Base-by-base conservation (phyloP, 257 asterid genomes). In the Nicotiana paniculata region DNA sequence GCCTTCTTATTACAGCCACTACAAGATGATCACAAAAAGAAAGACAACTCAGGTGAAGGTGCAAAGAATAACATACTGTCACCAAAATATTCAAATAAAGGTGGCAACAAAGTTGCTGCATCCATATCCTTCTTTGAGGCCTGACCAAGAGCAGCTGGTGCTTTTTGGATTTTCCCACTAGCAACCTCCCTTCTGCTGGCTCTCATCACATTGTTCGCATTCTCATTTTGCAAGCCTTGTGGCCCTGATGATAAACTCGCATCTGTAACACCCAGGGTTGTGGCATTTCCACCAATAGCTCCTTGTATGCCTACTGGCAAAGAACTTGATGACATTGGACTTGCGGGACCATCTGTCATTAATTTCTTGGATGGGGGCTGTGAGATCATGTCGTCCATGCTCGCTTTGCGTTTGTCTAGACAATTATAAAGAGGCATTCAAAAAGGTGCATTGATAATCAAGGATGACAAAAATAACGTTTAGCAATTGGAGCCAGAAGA, bases 351-450 rank as follows among this genome's bases (percentile, higher is more conserved):
- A 12, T 91, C 97, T 1, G 93, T 90, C 30, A 88, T 89, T 80
- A 86, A 35, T 86, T 93, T 96, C 92, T 96, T 96, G 69, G 83
- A 84, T 18, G 97, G 92, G 55, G 93, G 97, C 90, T 93, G 96
- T 77, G 89, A 93, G 93, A 87, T 88, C 88, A 75, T 84, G 90
- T 87, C 88, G 81, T 93, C 97, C 88, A 63, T 87, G 92, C 92
- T 90, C 4, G 90, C 92, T 86, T 92, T 94, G 37, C 98, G 93
- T 84, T 94, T 94, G 83, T 87, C 99, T 96, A 39, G 70, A 62
- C 21, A 37, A 77, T 58, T n/a, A 66, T 82, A 28, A 66, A 55
- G 24, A 1, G 10, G 67, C 24, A 48, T 74, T 48, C 61, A 24
- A 35, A 72, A 32, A 24, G 43, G 79, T 72, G 39, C 7, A 12